Evolutionary conservation across 129 eudicot genomes (phyloP).

Genomic region (Solidago caesia): DNA sequence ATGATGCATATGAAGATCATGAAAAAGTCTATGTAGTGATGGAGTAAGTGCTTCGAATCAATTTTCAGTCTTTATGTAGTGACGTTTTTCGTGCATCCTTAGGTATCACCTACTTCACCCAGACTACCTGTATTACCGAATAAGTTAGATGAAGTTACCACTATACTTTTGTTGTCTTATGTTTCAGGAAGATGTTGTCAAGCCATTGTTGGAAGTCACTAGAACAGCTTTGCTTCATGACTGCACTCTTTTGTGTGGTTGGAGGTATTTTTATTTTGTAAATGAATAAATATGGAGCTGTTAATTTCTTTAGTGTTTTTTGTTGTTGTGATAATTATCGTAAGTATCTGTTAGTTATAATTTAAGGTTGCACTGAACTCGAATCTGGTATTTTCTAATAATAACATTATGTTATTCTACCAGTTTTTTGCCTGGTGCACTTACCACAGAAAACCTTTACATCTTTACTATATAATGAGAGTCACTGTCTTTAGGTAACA

Average conservation of each 20-base stretch:
- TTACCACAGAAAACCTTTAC: no score
- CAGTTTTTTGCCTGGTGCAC: no score
- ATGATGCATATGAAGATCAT: no score
- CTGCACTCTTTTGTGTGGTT: slow-evolving; percentile 94
- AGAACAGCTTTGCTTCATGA: slow-evolving; percentile 95
- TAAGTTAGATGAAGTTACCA: slow-evolving; percentile 31
- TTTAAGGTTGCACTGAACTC: background rate
- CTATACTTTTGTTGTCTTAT: slow-evolving; percentile 17
- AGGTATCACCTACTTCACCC: slow-evolving; percentile 98
- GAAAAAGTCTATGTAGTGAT: no score
- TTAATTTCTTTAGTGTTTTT: no score
- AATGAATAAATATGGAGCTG: background rate
- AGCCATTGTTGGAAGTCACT: slow-evolving; percentile 96
- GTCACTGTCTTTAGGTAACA: background rate
- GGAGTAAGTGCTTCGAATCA: no score
- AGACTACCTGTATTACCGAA: slow-evolving; percentile 89
- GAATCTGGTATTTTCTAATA: no score
- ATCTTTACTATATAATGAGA: background rate
- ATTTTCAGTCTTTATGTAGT: background rate
- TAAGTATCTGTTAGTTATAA: slow-evolving; percentile 13
- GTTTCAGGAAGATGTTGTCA: slow-evolving; percentile 92
- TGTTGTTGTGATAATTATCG: no score
- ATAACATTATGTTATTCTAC: no score
- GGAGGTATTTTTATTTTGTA: slow-evolving; percentile 58
- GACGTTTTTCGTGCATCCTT: slow-evolving; percentile 51